Base-by-base conservation (phyloP, 306 rosid genomes). In the Astragalus glycyphyllos region DNA sequence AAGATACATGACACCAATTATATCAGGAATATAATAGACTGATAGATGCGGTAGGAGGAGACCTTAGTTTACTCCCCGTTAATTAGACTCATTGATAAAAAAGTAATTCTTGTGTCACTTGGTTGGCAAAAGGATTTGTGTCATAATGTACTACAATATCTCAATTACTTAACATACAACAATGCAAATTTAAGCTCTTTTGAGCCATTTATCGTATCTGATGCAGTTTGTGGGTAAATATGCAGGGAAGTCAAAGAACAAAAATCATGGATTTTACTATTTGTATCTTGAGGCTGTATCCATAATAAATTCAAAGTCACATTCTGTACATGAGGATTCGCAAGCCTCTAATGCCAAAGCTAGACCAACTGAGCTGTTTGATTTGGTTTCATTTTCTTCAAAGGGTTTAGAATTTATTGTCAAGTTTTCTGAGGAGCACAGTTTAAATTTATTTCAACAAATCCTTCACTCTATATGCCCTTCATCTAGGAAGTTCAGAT, bases 401-500 rank as follows among this genome's bases (percentile, higher is more conserved):
- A 84, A 86, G 82, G 97, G 90, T 83, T 86, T 94, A 82, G 95
- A 94, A 86, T 94, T 89, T 77, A 81, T 94, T 47, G 91, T 86
- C 58, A 86, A 90, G 80, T 94, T 90, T 58, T 71, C 79, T 0
- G 80, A 75, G 81, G 96, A 94, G 79, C 84, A 86, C 3, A 88
- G 96, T 74, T 65, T 95, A 75, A 89, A 94, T 77, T 81, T 89
- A 73, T 94, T 94, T 78, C 80, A 88, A 65, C 97, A 94, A 83
- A 79, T 90, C 68, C 86, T 94, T 77, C 97, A 94, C 48, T 90
- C 98, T 59, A 79, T 94, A 68, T 94, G 97, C 82, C 97, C 98
- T 53, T 94, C 98, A 94, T 94, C 77, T 90, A 84, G 98, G 12
- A n/a, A n/a, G n/a, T n/a, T n/a, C n/a, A n/a, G n/a, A n/a, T n/a